phyloP scores from a whole-genome alignment of 306 rosid genomes.

The cucumber (Cucumis sativus) region DNA sequence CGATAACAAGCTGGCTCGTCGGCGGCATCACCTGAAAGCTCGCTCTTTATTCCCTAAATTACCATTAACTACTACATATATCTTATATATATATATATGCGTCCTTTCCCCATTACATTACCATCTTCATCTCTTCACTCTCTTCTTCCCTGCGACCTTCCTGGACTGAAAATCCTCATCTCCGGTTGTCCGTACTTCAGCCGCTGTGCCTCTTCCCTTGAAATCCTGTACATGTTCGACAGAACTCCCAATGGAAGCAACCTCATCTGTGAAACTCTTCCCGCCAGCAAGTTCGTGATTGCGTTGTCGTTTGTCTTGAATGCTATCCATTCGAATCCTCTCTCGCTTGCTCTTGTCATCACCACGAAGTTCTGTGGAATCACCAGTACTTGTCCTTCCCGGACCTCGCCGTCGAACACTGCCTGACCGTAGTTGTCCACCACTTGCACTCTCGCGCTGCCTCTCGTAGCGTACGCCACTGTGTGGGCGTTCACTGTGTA shows the following conservation, averaged over 20 bases:
- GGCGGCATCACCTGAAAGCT: neutral
- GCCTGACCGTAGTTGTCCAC: conserved; percentile 5
- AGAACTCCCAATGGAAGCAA: conserved; percentile 12
- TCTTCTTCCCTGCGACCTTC: neutral
- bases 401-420: conserved; percentile 18
- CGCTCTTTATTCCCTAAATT: conserved; percentile 5
- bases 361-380: conserved; percentile 21
- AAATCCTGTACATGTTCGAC: neutral
- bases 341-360: conserved; percentile 11
- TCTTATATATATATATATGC: too few relatives aligned
- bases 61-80: neutral
- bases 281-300: conserved; percentile 10
- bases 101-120: too few relatives aligned
- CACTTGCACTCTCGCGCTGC: conserved; percentile 16
- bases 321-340: conserved; percentile 23
- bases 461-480: conserved; percentile 11
- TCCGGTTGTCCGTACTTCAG: conserved; percentile 15
- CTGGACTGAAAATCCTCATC: conserved; percentile 12
- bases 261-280: conserved; percentile 12
- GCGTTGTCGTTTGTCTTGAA: conserved; percentile 24
- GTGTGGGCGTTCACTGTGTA: conserved; percentile 15
- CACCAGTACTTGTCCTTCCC: conserved; percentile 15
- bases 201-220: conserved; percentile 11
- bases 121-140: neutral
- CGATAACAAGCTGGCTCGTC: neutral